Base-by-base conservation (phyloP, 169 alveolate species). In the Cryptosporidium viatorum region DNA sequence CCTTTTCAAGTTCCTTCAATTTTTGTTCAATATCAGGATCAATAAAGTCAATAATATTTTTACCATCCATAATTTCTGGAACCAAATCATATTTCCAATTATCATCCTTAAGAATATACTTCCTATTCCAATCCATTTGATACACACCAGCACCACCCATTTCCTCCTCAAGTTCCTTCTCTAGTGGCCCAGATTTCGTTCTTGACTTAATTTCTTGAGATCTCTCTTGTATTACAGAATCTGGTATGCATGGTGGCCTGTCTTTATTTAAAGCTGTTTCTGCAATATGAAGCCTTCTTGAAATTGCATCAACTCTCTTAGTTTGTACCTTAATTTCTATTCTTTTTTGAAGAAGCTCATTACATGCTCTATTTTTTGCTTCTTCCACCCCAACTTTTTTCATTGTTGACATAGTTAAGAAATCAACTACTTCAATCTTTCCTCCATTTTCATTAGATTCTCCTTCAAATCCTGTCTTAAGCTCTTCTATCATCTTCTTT, bases 141-240 rank as follows among this genome's bases (percentile, higher is more conserved):
- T 96, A 98, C n/a, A 97, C 99, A 16, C 99, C 99, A 31, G 99
- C 98, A 1, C 99, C 99, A 14, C 99, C 99, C 67, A 94, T 91
- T 84, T 95, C 96, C 85, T 96, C 98, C 86, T 96, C 93, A 18
- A 73, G 71, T 10, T 86, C 87, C 93, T 69, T 73, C 48, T 91
- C 86, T 29, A 67, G 60, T 33, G 86, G 85, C 23, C 69, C 68
- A 8, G 86, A 84, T 85, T 14, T 85, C 50, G 68, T 50, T 69
- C 52, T 91, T 68, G 43, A 37, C 10, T 18, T 35, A 31, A 50
- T 48, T 16, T 50, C 35, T 45, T 59, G 80, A 23, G 45, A 37
- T 41, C 75, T 80, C 37, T 80, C 97, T 41, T 85, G 85, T 37
- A 93, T 91, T 41, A 95, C 96, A 26, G 96, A 93, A 52, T 93